phyloP scores from a whole-genome alignment of 352 stramenopile genomes.

The Peronospora belbahrii region DNA sequence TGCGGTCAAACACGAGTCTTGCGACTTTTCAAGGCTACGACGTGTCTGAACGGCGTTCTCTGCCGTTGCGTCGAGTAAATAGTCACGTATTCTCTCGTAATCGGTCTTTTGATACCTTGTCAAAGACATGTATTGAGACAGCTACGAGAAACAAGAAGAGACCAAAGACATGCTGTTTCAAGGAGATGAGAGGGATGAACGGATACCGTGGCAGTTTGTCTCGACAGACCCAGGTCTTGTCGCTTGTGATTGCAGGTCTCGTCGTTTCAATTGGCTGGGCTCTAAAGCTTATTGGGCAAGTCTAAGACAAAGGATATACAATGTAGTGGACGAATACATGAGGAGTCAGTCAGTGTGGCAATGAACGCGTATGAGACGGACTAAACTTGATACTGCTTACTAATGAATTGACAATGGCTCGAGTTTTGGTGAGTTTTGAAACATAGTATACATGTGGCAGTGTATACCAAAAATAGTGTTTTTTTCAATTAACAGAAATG shows the following conservation, averaged over 20 bases:
- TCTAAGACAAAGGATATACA: constrained; percentile 19
- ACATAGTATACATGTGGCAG: no score
- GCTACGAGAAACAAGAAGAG: not conserved
- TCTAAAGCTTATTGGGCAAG: constrained; percentile 12
- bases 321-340: no score
- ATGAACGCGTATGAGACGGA: no score
- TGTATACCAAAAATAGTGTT: no score
- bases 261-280: constrained; percentile 13
- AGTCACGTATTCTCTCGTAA: constrained; percentile 9
- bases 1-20: constrained; percentile 18
- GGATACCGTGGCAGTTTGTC: constrained; percentile 12
- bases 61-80: constrained; percentile 7
- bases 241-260: constrained; percentile 12
- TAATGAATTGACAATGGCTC: no score
- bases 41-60: constrained; percentile 18
- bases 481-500: no score
- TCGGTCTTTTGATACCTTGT: constrained; percentile 2
- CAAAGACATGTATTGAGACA: not conserved
- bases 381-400: no score
- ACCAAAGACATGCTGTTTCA: not conserved
- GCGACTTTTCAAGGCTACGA: constrained; percentile 7
- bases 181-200: constrained; percentile 4
- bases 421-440: no score
- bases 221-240: constrained; percentile 17
- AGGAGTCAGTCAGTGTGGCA: no score